These are phyloP conservation scores for Fusarium coicis DNA, from an alignment of 2,329 filamentous ascomycete genomes.

Conservation along the genomic window DNA sequence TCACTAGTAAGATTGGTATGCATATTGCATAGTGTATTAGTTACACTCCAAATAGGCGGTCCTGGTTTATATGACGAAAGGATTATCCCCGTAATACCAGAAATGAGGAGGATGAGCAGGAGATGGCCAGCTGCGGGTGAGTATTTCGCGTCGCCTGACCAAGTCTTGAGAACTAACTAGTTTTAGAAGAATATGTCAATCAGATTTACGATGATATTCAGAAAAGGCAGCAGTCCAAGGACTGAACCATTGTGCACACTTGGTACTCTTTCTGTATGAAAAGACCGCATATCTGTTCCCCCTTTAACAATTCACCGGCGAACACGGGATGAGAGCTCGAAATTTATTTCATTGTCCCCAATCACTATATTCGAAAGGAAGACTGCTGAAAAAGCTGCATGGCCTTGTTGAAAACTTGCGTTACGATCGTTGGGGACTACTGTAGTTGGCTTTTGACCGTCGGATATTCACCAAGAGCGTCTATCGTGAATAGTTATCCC, in stretches of 20 bases:
- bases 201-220: background rate
- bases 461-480: background rate
- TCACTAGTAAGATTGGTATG: background rate
- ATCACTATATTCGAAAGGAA: fast-evolving
- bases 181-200: background rate
- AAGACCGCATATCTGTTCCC: too few relatives aligned
- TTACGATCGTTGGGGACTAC: background rate
- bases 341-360: background rate
- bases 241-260: background rate
- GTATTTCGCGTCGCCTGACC: background rate
- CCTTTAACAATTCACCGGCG: too few relatives aligned
- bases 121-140: background rate
- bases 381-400: background rate
- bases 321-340: fast-evolving
- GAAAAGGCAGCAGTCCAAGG: background rate
- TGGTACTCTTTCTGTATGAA: background rate
- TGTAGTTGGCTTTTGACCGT: background rate
- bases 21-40: background rate
- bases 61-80: fast-evolving
- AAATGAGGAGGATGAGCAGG: background rate
- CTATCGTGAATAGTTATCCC: fast-evolving
- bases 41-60: fast-evolving
- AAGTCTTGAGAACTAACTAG: too few relatives aligned
- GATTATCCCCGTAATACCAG: fast-evolving
- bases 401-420: background rate